Evolutionary conservation across 441 rosid genomes (phyloP).

Genomic region (Euphorbia celastroides): DNA sequence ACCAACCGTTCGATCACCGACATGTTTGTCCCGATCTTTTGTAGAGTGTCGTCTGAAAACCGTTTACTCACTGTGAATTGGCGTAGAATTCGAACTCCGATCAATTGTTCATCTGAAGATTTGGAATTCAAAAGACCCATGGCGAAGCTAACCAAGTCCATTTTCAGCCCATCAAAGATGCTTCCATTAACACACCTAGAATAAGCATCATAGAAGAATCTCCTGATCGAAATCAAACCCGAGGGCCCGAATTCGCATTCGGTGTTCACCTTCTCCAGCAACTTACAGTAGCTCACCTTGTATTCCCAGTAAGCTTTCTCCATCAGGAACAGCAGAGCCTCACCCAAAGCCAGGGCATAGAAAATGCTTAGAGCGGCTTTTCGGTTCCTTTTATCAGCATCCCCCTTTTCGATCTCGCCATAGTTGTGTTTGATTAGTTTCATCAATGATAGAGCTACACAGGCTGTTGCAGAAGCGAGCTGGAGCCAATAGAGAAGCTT

Average conservation of each 20-base stretch:
- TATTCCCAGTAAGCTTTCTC: slow-evolving; percentile 95
- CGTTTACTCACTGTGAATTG: slow-evolving; percentile 42
- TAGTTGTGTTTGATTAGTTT: slow-evolving; percentile 68
- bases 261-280: slow-evolving; percentile 64
- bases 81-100: slow-evolving; percentile 64
- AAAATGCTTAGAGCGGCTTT: slow-evolving; percentile 62
- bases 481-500: slow-evolving; percentile 85
- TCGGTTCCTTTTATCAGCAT: slow-evolving; percentile 70
- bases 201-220: slow-evolving; percentile 89
- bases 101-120: slow-evolving; percentile 79
- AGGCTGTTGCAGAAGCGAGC: slow-evolving; percentile 72
- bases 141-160: slow-evolving; percentile 77
- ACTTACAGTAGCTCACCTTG: slow-evolving; percentile 55
- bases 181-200: slow-evolving; percentile 80
- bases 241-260: slow-evolving; percentile 70
- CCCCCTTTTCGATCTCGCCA: slow-evolving; percentile 61
- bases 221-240: slow-evolving; percentile 58
- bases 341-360: slow-evolving; percentile 77
- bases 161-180: slow-evolving; percentile 83
- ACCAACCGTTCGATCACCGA: slow-evolving; percentile 68
- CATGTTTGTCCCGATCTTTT: slow-evolving; percentile 68
- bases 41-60: too few relatives aligned
- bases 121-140: slow-evolving; percentile 69
- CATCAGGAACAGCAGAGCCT: slow-evolving; percentile 64
- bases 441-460: slow-evolving; percentile 55